Evolutionary conservation across 1,284 basidiomycete species (phyloP), one percentile per base, ranked within the genome.

Genomic region (Thecaphora frezii): DNA sequence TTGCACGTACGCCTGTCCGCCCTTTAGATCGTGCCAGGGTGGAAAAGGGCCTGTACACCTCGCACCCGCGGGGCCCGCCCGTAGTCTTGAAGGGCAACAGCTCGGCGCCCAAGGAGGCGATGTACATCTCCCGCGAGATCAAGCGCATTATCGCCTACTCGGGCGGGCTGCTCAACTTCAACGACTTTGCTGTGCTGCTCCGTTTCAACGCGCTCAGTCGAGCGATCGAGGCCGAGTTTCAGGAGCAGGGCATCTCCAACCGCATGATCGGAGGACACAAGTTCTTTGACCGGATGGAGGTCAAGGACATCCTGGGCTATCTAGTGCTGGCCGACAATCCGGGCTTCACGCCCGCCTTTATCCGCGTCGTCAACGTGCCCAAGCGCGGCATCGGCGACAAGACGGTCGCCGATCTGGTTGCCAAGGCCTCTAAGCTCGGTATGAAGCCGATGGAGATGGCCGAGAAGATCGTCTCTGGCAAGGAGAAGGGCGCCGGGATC

Each of bases 231-330:
- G 84, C 84, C 16, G 87, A 88, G 1, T 79, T 96, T 21, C 89
- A 91, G 75, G 86, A 85, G 57, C 86, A 87, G 61, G 84, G 86
- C 26, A 89, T 96, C 43, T 90, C 91, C 0, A 87, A 85, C 69
- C 82, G 86, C 44, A 84, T 94, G 48, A 83, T 94, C 10, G 88
- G 87, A 16, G 90, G 90, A 0, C 86, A 89, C 77, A 89, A 88
- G 77, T 93, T 93, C 84, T 93, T 93, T 72, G 89, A 93, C 61
- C 86, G 91, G 9, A 60, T 58, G 51, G 77, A 80, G 84, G 85
- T 96, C 75, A 93, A 92, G 81, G 90, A 93, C 76, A 69, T 93
- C 22, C 81, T 94, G n/a, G 88, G 89, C 1, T 94, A 94, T 44
- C 51, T 79, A 12, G 53, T 64, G 2, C 82, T 94, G 1, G 83